phyloP scores from a whole-genome alignment of 257 asterid species.

The Solanum piurae region DNA sequence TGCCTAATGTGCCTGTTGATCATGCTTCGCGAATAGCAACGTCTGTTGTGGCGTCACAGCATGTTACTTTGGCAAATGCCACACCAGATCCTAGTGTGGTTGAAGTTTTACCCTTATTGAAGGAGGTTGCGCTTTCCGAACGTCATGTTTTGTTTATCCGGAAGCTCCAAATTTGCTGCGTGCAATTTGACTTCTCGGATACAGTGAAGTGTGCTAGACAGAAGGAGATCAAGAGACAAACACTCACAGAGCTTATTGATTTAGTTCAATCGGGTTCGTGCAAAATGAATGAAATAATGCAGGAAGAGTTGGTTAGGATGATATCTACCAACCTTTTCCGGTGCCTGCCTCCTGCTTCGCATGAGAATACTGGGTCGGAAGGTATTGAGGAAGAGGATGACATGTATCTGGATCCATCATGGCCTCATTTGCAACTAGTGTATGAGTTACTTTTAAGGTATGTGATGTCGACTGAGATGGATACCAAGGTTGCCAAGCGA shows the following conservation, averaged over 20 bases:
- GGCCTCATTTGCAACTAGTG: conserved; percentile 82
- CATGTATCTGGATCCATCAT: conserved; percentile 65
- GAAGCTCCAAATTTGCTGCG: conserved; percentile 63
- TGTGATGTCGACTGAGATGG: conserved; percentile 58
- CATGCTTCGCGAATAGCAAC: conserved; percentile 10
- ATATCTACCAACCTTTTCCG: conserved; percentile 64
- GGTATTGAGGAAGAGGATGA: conserved; percentile 84
- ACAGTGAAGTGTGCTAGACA: conserved; percentile 48
- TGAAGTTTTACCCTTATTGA: conserved; percentile 66
- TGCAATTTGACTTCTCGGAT: conserved; percentile 56
- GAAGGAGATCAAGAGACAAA: conserved; percentile 87
- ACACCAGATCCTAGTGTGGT: conserved; percentile 42
- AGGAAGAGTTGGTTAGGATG: conserved; percentile 75
- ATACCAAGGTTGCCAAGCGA: conserved; percentile 67
- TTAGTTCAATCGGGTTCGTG: conserved; percentile 61
- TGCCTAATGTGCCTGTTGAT: background rate
- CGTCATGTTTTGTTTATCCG: conserved; percentile 59
- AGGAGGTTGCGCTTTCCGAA: conserved; percentile 61
- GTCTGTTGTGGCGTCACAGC: conserved; percentile 21
- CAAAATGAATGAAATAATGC: conserved; percentile 84
- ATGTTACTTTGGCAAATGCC: conserved; percentile 37
- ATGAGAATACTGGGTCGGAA: conserved; percentile 50
- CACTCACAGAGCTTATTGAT: conserved; percentile 70
- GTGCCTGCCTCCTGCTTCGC: conserved; percentile 61
- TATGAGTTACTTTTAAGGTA: conserved; percentile 65